A percentile compares a stretch with the other conserved stretches of the same genome.
phyloP scores from a whole-genome alignment of 371 early-diverging fungal genomes.

The Syncephalis plumigaleata region DNA sequence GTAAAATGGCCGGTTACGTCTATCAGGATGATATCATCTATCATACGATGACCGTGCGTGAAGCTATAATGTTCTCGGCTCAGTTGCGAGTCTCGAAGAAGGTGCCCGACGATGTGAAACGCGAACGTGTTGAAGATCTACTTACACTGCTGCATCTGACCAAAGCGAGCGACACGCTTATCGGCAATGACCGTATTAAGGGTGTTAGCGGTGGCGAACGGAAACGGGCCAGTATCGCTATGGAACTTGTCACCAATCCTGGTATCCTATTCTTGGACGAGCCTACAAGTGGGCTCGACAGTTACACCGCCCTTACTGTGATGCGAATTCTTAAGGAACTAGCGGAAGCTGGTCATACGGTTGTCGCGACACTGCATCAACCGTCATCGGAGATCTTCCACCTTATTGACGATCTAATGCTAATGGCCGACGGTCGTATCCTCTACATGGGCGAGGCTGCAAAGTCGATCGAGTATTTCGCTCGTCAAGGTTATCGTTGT shows the following conservation, averaged over 20 bases:
- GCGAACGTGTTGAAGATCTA: conserved; percentile 44
- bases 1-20: conserved; percentile 35
- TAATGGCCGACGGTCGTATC: conserved; percentile 11
- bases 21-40: conserved; percentile 78
- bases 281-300: conserved; percentile 63
- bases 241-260: conserved; percentile 78
- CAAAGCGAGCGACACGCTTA: not conserved
- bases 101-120: conserved; percentile 30
- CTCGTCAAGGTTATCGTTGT: not conserved
- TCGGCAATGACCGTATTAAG: not conserved
- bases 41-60: conserved; percentile 63
- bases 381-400: conserved; percentile 22
- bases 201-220: conserved; percentile 48
- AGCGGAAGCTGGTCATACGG: conserved; percentile 7
- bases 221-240: conserved; percentile 73
- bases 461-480: not conserved
- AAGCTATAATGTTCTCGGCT: conserved; percentile 63
- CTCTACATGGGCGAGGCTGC: not conserved
- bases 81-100: conserved; percentile 47
- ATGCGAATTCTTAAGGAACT: not conserved
- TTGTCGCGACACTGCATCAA: conserved; percentile 25
- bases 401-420: conserved; percentile 22
- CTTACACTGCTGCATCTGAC: conserved; percentile 61
- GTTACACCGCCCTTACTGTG: not conserved
- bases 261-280: conserved; percentile 86